Percentiles rank a stretch among this genome's conserved stretches.
Evolutionary conservation across 129 eudicot genomes (phyloP).

Genomic region (Glebionis coronaria): DNA sequence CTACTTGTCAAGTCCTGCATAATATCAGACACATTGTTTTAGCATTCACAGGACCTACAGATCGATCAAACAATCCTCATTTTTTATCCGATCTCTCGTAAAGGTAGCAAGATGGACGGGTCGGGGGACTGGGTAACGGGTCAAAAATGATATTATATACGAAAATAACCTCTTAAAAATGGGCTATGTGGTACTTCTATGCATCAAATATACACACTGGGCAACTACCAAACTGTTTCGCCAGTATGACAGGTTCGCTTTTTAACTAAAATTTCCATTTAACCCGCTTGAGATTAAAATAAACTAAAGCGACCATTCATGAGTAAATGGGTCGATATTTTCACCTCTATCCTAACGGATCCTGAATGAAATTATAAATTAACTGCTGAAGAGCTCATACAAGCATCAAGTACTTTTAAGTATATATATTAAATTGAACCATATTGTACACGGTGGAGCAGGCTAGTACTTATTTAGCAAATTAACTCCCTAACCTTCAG

Average conservation of each 20-base stretch:
- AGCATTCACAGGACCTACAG: constrained; percentile 3
- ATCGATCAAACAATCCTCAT: constrained; percentile 18
- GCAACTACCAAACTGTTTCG: too few relatives aligned
- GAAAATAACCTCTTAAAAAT: too few relatives aligned
- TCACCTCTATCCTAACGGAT: too few relatives aligned
- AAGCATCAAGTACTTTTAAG: not conserved
- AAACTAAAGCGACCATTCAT: too few relatives aligned
- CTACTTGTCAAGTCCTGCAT: constrained; percentile 87
- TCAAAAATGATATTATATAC: too few relatives aligned
- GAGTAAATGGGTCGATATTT: too few relatives aligned
- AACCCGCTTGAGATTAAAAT: too few relatives aligned
- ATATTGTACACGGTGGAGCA: constrained; percentile 1
- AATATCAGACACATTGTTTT: not conserved
- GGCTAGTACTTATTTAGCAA: not conserved
- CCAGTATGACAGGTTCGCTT: too few relatives aligned
- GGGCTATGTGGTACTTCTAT: too few relatives aligned
- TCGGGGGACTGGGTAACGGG: too few relatives aligned
- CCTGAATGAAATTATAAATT: not conserved
- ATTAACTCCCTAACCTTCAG: constrained; percentile 59
- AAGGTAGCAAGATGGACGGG: not conserved
- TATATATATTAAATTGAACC: not conserved
- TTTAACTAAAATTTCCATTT: too few relatives aligned
- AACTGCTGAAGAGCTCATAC: not conserved
- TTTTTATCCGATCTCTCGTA: not conserved
- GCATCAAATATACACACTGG: too few relatives aligned